phyloP scores from a whole-genome alignment of 495 filamentous ascomycete species.

The Aspergillus egyptiacus region DNA sequence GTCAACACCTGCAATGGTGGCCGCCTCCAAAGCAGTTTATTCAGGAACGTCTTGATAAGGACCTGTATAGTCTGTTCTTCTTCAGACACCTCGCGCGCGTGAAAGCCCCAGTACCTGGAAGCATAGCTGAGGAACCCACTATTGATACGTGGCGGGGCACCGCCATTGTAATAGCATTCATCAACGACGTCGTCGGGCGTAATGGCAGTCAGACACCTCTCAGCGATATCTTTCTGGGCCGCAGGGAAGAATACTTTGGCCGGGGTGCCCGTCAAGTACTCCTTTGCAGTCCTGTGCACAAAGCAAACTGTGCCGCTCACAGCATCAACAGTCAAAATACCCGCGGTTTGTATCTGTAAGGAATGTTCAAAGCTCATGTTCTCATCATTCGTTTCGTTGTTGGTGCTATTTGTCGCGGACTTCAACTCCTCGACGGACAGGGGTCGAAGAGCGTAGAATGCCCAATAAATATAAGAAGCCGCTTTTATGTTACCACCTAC shows the following conservation, averaged over 20 bases:
- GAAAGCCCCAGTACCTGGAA: slow-evolving; percentile 28
- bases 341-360: slow-evolving; percentile 15
- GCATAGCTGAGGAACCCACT: slow-evolving; percentile 24
- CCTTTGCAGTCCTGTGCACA: slow-evolving; percentile 30
- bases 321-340: slow-evolving; percentile 26
- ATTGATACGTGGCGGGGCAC: slow-evolving; percentile 3
- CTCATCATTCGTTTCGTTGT: not conserved
- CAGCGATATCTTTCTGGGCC: slow-evolving; percentile 29
- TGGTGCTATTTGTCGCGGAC: slow-evolving; percentile 13
- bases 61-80: slow-evolving; percentile 32
- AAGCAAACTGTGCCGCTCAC: slow-evolving; percentile 22
- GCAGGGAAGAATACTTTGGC: slow-evolving; percentile 30
- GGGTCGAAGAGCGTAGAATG: slow-evolving; percentile 23
- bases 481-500: slow-evolving; percentile 21
- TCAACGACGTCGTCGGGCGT: slow-evolving; percentile 30
- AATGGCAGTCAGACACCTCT: slow-evolving; percentile 25
- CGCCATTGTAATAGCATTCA: slow-evolving; percentile 26
- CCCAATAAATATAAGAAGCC: slow-evolving; percentile 28
- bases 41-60: slow-evolving; percentile 28
- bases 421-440: slow-evolving; percentile 25
- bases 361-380: slow-evolving; percentile 17
- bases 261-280: slow-evolving; percentile 27
- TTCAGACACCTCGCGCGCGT: slow-evolving; percentile 23
- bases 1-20: slow-evolving; percentile 19
- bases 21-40: slow-evolving; percentile 32